Percentiles rank a stretch among this genome's conserved stretches.
phyloP scores from a whole-genome alignment of 805 yeast genomes.

The Huiozyma naganishii region DNA sequence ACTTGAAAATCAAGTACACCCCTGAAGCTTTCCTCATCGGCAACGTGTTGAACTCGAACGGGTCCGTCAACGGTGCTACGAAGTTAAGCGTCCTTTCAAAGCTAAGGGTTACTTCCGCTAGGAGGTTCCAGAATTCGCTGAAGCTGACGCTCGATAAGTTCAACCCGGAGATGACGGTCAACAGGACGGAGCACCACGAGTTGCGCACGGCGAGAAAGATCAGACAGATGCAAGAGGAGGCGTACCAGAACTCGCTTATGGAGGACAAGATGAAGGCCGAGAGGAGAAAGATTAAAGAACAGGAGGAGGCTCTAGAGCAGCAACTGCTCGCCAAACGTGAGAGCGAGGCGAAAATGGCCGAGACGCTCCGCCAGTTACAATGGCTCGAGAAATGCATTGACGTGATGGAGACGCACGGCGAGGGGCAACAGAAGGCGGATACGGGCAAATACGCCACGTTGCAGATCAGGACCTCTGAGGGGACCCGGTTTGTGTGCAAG shows the following conservation, averaged over 20 bases:
- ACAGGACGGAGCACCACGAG: conserved; percentile 51
- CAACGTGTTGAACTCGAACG: conserved; percentile 42
- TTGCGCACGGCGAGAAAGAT: conserved; percentile 46
- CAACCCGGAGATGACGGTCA: conserved; percentile 50
- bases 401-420: neutral
- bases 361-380: conserved; percentile 12
- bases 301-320: conserved; percentile 3
- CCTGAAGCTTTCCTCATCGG: conserved; percentile 47
- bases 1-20: conserved; percentile 39
- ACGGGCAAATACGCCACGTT: conserved; percentile 13
- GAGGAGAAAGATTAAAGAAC: conserved; percentile 27
- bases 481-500: conserved; percentile 21
- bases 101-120: conserved; percentile 22
- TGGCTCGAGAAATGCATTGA: conserved; percentile 17
- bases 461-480: conserved; percentile 25
- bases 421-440: neutral
- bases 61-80: conserved; percentile 21
- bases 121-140: conserved; percentile 29
- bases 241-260: conserved; percentile 49
- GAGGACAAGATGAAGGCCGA: conserved; percentile 46
- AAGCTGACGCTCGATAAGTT: conserved; percentile 40
- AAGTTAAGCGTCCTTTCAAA: conserved; percentile 28
- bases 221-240: conserved; percentile 54
- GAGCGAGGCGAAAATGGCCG: conserved; percentile 7
- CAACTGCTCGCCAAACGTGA: conserved; percentile 3